A percentile compares a stretch with the other conserved stretches of the same genome.
Evolutionary conservation across 805 yeast genomes (phyloP).

Genomic region (Cyberlindnera bimundalis): DNA sequence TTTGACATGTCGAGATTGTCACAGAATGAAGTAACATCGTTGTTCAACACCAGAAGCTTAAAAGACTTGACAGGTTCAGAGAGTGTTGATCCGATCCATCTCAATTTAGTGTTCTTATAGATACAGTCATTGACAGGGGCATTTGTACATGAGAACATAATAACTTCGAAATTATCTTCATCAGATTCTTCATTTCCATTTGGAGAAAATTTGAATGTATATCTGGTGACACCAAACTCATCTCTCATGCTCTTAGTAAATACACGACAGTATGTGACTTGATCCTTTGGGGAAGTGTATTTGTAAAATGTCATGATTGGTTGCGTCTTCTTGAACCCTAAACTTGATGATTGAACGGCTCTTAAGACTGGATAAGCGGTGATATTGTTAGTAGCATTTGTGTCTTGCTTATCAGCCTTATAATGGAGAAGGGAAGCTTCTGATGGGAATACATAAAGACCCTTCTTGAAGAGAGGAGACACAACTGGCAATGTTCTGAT

Average conservation of each 20-base stretch:
- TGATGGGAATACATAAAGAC: conserved; percentile 37
- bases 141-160: conserved; percentile 30
- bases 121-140: conserved; percentile 33
- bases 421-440: conserved; percentile 29
- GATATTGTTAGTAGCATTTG: conserved; percentile 8
- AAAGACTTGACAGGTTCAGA: conserved; percentile 31
- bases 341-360: conserved; percentile 29
- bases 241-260: conserved; percentile 22
- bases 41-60: conserved; percentile 33
- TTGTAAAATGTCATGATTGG: conserved; percentile 32
- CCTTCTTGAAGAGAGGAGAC: conserved; percentile 33
- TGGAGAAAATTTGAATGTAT: conserved; percentile 30
- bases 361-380: conserved; percentile 34
- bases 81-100: conserved; percentile 39
- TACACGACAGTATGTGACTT: conserved; percentile 33
- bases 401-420: conserved; percentile 28
- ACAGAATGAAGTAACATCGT: conserved; percentile 31
- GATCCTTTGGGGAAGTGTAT: conserved; percentile 21
- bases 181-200: conserved; percentile 16
- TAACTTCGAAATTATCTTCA: conserved; percentile 22
- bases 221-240: conserved; percentile 26
- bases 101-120: conserved; percentile 30
- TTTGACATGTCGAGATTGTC: conserved; percentile 15
- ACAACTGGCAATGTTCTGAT: conserved; percentile 33
- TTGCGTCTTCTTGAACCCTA: conserved; percentile 28